These are phyloP conservation scores for Ceratobasidium sp. DNA, from an alignment of 1,284 basidiomycete species.

Conservation along the genomic window DNA sequence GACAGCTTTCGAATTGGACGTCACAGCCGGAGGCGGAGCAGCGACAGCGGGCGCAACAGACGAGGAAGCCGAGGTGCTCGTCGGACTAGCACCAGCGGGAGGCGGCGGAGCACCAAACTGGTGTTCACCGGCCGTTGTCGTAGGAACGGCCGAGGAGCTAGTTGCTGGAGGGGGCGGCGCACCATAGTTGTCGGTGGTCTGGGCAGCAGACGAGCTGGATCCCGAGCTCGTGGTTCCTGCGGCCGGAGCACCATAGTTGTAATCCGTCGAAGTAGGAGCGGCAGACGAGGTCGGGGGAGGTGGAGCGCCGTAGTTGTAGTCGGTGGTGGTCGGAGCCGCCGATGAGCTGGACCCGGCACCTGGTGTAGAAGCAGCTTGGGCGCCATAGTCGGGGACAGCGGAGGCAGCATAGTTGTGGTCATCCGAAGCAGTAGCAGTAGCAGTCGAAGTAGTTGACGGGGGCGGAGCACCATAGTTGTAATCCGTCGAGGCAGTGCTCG, in stretches of 20 bases:
- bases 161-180: background rate
- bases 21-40: background rate
- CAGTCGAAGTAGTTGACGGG: background rate
- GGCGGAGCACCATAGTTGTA: constrained; percentile 11
- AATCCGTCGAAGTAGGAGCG: constrained; percentile 1
- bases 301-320: constrained; percentile 8
- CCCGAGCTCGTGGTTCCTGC: background rate
- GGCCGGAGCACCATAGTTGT: constrained; percentile 8
- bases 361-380: background rate
- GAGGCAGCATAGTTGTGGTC: constrained; percentile 14
- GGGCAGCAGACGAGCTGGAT: background rate
- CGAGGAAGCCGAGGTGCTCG: background rate
- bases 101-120: background rate
- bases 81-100: background rate
- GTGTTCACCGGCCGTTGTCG: too few species aligned
- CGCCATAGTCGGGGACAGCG: constrained; percentile 20
- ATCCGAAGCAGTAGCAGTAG: background rate
- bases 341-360: background rate
- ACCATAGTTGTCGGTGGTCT: background rate
- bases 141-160: constrained; percentile 6
- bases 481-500: background rate
- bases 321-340: background rate
- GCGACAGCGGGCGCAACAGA: background rate
- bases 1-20: background rate
- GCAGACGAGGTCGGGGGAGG: constrained; percentile 5